Conservation (phyloP, 1,284 basidiomycete species). For the Ganoderma sinense region DNA sequence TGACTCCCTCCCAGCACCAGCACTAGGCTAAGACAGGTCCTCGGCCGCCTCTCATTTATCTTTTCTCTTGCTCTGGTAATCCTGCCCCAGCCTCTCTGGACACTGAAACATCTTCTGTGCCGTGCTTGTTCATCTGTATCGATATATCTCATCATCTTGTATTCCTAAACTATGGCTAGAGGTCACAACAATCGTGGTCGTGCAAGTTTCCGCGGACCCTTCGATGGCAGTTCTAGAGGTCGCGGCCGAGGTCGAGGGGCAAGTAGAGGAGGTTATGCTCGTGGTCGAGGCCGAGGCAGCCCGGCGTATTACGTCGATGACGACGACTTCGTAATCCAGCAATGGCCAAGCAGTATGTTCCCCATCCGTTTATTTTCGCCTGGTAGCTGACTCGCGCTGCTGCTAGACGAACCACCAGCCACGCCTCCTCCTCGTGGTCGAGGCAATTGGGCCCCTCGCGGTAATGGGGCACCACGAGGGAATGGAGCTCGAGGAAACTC, state of each 20-base stretch:
- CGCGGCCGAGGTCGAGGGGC: conserved; percentile 36
- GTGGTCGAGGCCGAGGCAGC: conserved; percentile 35
- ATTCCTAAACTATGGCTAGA: conserved; percentile 35
- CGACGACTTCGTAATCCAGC: conserved; percentile 41
- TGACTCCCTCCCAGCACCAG: conserved; percentile 5
- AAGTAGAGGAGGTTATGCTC: conserved; percentile 31
- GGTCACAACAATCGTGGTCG: conserved; percentile 34
- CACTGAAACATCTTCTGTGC: neutral
- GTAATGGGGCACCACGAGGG: conserved; percentile 12
- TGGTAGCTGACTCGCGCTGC: neutral
- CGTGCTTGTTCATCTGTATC: conserved; percentile 17
- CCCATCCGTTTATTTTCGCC: neutral
- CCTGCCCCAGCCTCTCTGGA: neutral
- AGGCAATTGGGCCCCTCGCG: conserved; percentile 7
- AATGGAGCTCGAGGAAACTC: conserved; percentile 24
- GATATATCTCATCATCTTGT: conserved; percentile 26
- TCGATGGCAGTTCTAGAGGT: conserved; percentile 18
- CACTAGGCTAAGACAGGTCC: neutral
- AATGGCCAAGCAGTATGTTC: conserved; percentile 39
- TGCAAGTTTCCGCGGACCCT: conserved; percentile 28
- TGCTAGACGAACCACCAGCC: conserved; percentile 25
- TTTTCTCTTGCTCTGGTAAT: neutral
- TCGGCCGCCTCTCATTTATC: neutral
- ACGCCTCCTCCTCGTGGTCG: conserved; percentile 4
- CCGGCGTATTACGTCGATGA: conserved; percentile 31